phyloP scores from a whole-genome alignment of 2,329 filamentous ascomycete species.

The Alternaria hordeiaustralica region DNA sequence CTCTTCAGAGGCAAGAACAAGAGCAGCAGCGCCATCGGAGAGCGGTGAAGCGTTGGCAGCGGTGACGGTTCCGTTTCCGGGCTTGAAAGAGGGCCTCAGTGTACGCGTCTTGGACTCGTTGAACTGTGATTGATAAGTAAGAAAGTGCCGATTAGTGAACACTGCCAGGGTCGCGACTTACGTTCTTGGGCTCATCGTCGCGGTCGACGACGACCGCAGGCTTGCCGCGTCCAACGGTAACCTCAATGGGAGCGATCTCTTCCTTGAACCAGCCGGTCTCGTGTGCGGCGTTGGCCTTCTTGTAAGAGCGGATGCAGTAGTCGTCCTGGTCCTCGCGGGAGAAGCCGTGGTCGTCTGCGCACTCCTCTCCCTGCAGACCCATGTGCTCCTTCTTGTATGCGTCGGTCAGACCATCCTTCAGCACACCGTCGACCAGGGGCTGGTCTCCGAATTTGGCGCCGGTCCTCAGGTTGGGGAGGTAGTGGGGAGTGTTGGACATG shows the following conservation, averaged over 20 bases:
- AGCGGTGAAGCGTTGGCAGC: slow-evolving; percentile 96
- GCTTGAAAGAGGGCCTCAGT: slow-evolving; percentile 78
- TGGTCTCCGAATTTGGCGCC: slow-evolving; percentile 96
- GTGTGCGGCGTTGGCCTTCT: slow-evolving; percentile 87
- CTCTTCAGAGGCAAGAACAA: slow-evolving; percentile 92
- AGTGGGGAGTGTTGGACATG: slow-evolving; percentile 98
- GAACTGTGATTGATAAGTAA: slow-evolving; percentile 48
- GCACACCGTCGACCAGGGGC: slow-evolving; percentile 84
- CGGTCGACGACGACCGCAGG: slow-evolving; percentile 78
- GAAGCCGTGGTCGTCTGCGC: slow-evolving; percentile 81
- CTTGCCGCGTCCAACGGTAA: slow-evolving; percentile 89
- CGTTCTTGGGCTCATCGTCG: slow-evolving; percentile 96
- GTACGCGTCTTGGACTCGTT: slow-evolving; percentile 59
- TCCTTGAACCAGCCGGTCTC: slow-evolving; percentile 79
- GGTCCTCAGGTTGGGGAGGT: slow-evolving; percentile 83
- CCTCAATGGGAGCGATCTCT: slow-evolving; percentile 90
- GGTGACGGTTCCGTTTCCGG: slow-evolving; percentile 85
- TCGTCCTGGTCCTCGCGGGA: slow-evolving; percentile 87
- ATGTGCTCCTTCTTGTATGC: slow-evolving; percentile 97
- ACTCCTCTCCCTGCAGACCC: slow-evolving; percentile 92
- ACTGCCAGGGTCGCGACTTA: slow-evolving; percentile 45
- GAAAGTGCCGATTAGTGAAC: slow-evolving; percentile 13
- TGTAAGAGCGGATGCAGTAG: slow-evolving; percentile 93
- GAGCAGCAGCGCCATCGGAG: slow-evolving; percentile 90
- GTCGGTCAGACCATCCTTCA: slow-evolving; percentile 94